Base-by-base conservation (phyloP, 2,329 filamentous ascomycete species). In the Scedosporium aurantiacum region DNA sequence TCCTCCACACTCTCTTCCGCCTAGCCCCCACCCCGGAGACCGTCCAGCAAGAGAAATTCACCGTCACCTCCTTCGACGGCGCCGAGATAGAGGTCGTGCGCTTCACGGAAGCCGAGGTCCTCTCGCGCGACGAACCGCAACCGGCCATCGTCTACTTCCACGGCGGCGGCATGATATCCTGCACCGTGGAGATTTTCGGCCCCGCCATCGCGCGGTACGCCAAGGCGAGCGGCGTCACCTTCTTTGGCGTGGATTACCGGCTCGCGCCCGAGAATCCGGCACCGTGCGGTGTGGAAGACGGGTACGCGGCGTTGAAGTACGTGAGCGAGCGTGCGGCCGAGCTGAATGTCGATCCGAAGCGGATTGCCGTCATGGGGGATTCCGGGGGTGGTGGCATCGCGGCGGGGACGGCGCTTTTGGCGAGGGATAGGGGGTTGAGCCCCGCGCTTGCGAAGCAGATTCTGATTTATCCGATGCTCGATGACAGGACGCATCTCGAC, bases 181-280 rank as follows among this genome's bases (percentile, higher is more conserved):
- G 73, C 6, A 66, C 63, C 12, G 67, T 72, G 21, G 67, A 70
- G 2, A 56, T 70, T 12, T 68, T 67, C 50, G 65, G 65, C 2
- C 61, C 64, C 3, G 32, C 67, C 4, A 64, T 75, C 40, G 64
- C 70, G 21, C 60, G 62, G 4, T 66, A 69, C 43, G 73, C 71
- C 2, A 57, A 61, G 3, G 58, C 61, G 4, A 67, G 70, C 4
- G 70, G 71, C 1, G 67, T 76, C 12, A 70, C 70, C 4, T 67
- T 75, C 47, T 69, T 75, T 50, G 67, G 69, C 1, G 68, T 77
- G 23, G 75, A 77, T 14, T 79, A 78, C 66, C 70, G 76, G 2
- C 69, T 76, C 3, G 73, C 76, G 4, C 77, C 77, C 0, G 76
- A 79, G 64, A 62, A 74, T 54, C 70, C 68, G 2, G 72, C 71